A percentile compares a stretch with the other conserved stretches of the same genome.
These are phyloP conservation scores for Epichloe amarillans DNA, from an alignment of 2,329 filamentous ascomycete genomes.

Conservation along the genomic window DNA sequence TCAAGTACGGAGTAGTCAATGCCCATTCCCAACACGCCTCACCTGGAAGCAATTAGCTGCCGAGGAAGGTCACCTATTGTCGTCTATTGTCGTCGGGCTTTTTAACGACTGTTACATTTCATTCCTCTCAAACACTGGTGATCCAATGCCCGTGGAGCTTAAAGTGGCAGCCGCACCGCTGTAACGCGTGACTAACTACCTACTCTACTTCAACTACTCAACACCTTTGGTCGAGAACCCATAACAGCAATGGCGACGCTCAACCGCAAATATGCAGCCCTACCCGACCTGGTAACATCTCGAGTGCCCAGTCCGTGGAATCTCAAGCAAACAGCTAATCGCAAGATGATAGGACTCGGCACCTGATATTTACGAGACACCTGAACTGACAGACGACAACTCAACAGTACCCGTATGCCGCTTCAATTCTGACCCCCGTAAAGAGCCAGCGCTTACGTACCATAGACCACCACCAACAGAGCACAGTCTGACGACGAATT, in stretches of 20 bases:
- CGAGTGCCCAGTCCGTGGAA: constrained; percentile 1
- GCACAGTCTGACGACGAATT: constrained; percentile 50
- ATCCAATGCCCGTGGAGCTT: background rate
- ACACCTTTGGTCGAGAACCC: background rate
- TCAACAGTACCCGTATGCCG: constrained; percentile 67
- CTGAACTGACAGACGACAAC: constrained; percentile 78
- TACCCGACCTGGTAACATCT: constrained; percentile 58
- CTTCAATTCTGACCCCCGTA: background rate
- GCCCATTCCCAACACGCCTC: background rate
- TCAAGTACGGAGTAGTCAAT: too few species aligned
- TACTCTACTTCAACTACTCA: background rate
- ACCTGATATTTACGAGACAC: constrained; percentile 93
- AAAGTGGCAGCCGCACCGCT: background rate
- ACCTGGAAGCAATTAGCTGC: background rate
- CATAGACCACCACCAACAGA: constrained; percentile 39
- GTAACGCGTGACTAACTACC: background rate
- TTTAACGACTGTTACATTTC: background rate
- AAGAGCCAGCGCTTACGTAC: constrained; percentile 12
- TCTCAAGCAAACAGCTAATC: constrained; percentile 11
- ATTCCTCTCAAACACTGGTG: background rate
- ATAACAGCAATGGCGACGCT: constrained; percentile 36
- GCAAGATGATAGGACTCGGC: constrained; percentile 56
- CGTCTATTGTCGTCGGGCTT: background rate
- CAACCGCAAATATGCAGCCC: constrained; percentile 67
- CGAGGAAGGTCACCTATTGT: background rate